phyloP scores from a whole-genome alignment of 306 rosid genomes.

The Prunus dulcis region DNA sequence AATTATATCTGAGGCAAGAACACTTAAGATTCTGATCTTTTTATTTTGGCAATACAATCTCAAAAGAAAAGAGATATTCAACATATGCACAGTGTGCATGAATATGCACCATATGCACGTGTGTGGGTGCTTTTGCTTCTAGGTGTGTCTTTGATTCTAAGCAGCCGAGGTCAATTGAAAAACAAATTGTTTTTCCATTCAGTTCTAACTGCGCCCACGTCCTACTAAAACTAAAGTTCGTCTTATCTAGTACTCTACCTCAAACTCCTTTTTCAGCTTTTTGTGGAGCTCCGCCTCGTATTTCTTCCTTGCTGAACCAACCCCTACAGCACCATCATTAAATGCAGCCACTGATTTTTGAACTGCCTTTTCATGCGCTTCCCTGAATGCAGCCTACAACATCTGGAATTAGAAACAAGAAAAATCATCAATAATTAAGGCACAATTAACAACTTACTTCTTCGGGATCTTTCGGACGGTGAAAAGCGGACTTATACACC shows the following conservation, averaged over 20 bases:
- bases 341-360: conserved; percentile 70
- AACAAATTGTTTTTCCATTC: background rate
- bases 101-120: background rate
- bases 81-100: background rate
- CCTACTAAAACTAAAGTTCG: background rate
- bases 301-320: conserved; percentile 80
- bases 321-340: conserved; percentile 79
- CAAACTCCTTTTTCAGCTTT: conserved; percentile 71
- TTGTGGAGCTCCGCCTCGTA: conserved; percentile 68
- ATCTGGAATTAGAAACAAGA: conserved; percentile 21
- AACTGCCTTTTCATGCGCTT: conserved; percentile 86
- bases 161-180: background rate
- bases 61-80: background rate
- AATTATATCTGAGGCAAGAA: background rate
- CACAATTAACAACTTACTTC: conserved; percentile 59
- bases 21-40: background rate
- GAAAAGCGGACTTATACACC: conserved; percentile 70
- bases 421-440: conserved; percentile 16
- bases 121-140: background rate
- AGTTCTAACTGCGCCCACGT: background rate
- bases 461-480: conserved; percentile 75
- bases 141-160: background rate
- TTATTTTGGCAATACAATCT: background rate
- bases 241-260: conserved; percentile 43
- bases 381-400: conserved; percentile 74